phyloP scores from a whole-genome alignment of 2,329 filamentous ascomycete genomes.

The Microascus cirrosus region DNA sequence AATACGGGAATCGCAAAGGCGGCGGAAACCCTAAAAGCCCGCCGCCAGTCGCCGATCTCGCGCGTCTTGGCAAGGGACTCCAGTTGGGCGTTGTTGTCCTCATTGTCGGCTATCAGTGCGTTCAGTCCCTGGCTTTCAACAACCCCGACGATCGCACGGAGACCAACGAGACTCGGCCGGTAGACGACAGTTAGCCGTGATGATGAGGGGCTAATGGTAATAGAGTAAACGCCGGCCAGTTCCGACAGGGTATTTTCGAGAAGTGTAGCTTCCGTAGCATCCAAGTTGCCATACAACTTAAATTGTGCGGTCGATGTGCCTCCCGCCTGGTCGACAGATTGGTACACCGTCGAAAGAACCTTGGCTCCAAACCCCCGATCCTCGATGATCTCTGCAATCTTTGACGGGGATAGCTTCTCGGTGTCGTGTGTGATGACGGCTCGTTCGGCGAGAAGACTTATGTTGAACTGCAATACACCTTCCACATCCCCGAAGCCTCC shows the following conservation, averaged over 20 bases:
- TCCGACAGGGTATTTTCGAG: conserved; percentile 59
- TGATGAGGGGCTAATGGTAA: conserved; percentile 60
- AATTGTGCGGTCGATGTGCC: conserved; percentile 57
- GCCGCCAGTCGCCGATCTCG: conserved; percentile 88
- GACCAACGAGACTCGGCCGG: conserved; percentile 58
- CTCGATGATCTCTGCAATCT: conserved; percentile 75
- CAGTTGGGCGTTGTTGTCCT: conserved; percentile 94
- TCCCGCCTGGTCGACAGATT: conserved; percentile 40
- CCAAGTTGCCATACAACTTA: conserved; percentile 70
- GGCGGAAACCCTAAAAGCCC: conserved; percentile 66
- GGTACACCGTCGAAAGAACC: conserved; percentile 64
- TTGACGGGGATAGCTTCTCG: conserved; percentile 54
- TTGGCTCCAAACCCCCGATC: conserved; percentile 81
- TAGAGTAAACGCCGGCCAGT: conserved; percentile 63
- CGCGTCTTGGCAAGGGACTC: conserved; percentile 93
- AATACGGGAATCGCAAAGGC: conserved; percentile 85
- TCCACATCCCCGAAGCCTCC: conserved; percentile 66
- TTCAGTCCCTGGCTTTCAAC: conserved; percentile 81
- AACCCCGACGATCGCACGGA: conserved; percentile 70
- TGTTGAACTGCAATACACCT: conserved; percentile 82
- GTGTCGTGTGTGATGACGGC: conserved; percentile 81
- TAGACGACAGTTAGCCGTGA: conserved; percentile 66
- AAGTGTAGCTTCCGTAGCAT: conserved; percentile 58
- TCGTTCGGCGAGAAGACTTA: conserved; percentile 85
- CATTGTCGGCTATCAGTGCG: conserved; percentile 77